Evolutionary conservation across 75 land plant genomes (phyloP).

Genomic region (Chamaecyparis obtusa): DNA sequence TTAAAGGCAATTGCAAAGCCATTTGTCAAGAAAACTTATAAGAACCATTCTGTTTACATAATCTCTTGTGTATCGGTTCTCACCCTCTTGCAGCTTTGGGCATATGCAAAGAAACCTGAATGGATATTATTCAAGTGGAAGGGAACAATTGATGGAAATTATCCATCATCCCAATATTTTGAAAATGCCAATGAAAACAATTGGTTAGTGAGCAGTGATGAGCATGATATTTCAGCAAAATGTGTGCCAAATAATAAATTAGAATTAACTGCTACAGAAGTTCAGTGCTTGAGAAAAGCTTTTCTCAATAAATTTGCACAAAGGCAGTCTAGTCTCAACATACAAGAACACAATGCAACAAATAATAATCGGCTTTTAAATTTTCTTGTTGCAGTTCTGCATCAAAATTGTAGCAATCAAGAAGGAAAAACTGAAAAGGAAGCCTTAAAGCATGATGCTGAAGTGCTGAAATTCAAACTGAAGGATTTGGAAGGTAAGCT

Average conservation of each 20-base stretch:
- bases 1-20: not conserved
- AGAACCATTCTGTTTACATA: not conserved
- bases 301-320: not conserved
- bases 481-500: not conserved
- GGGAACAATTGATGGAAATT: not conserved
- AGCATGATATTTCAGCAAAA: not conserved
- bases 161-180: not conserved
- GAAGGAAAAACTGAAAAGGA: not conserved
- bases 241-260: not conserved
- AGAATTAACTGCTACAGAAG: not conserved
- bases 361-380: not conserved
- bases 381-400: not conserved
- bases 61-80: not conserved
- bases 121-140: conserved; percentile 1
- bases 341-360: not conserved
- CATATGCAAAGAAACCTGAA: conserved; percentile 7
- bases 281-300: not conserved
- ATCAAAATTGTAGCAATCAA: not conserved
- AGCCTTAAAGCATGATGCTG: not conserved
- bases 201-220: not conserved
- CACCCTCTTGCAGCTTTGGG: not conserved
- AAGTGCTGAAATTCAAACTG: conserved; percentile 2
- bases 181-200: not conserved
- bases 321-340: not conserved
- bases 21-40: conserved; percentile 1